Percentiles rank a stretch among this genome's conserved stretches.
These are phyloP conservation scores for Colletotrichum gigasporum DNA, from an alignment of 2,329 filamentous ascomycete genomes.

Conservation along the genomic window DNA sequence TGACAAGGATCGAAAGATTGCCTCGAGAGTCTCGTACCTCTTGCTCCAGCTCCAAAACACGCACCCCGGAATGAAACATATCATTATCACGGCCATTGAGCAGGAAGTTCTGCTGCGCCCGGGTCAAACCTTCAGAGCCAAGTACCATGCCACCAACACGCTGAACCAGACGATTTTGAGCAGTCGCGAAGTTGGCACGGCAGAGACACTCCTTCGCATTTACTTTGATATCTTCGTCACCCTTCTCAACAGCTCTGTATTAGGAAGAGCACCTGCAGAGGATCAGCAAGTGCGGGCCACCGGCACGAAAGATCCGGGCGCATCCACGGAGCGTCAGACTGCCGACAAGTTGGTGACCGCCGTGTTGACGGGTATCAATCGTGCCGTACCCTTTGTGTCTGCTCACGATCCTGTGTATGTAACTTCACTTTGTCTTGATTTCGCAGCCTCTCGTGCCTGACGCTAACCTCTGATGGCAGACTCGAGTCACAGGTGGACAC, in stretches of 20 bases:
- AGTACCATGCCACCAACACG: slow-evolving; percentile 96
- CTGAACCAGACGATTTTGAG: slow-evolving; percentile 96
- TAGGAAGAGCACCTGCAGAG: slow-evolving; percentile 13
- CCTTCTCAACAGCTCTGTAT: slow-evolving; percentile 68
- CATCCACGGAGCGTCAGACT: slow-evolving; percentile 68
- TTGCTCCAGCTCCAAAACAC: slow-evolving; percentile 89
- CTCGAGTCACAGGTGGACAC: slow-evolving; percentile 92
- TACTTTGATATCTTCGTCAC: slow-evolving; percentile 92
- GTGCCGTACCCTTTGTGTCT: slow-evolving; percentile 91
- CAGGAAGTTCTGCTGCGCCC: slow-evolving; percentile 88
- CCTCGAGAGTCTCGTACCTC: slow-evolving; percentile 91
- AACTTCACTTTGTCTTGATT: slow-evolving; percentile 35
- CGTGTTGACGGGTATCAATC: slow-evolving; percentile 92
- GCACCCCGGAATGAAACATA: slow-evolving; percentile 92
- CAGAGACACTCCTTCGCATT: slow-evolving; percentile 83
- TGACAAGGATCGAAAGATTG: slow-evolving; percentile 94
- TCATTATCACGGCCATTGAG: slow-evolving; percentile 87
- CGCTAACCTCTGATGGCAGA: slow-evolving; percentile 46
- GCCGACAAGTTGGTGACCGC: slow-evolving; percentile 93
- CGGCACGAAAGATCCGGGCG: slow-evolving; percentile 23
- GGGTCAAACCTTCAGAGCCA: slow-evolving; percentile 86
- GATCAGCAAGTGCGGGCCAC: not conserved
- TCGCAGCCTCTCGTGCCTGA: not conserved
- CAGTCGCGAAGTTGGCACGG: slow-evolving; percentile 81
- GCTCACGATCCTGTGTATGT: slow-evolving; percentile 78